Conservation (phyloP, 2,329 filamentous ascomycete species). For the Fusarium marasasianum region DNA sequence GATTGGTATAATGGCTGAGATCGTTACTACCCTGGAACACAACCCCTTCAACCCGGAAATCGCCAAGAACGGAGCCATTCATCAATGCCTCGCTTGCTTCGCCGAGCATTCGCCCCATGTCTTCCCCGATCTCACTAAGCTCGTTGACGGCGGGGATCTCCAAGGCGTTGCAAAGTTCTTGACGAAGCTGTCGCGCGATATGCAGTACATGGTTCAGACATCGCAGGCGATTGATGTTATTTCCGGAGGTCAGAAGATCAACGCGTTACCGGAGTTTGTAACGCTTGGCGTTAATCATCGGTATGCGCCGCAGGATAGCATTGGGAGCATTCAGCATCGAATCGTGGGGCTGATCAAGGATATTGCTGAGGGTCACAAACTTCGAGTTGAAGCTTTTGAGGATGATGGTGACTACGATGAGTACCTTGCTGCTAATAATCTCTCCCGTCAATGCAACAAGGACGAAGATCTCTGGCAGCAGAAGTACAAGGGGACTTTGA, state of each 20-base stretch:
- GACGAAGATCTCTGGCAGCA: not conserved
- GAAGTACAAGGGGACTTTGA: not conserved
- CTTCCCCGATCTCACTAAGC: constrained; percentile 50
- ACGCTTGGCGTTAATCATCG: constrained; percentile 67
- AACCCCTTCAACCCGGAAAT: constrained; percentile 60
- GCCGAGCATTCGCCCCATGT: constrained; percentile 62
- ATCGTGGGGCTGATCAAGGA: not conserved
- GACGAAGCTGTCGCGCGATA: constrained; percentile 12
- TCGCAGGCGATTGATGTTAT: constrained; percentile 69
- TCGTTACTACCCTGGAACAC: constrained; percentile 69
- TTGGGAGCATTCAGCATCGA: not conserved
- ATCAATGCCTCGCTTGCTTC: constrained; percentile 64
- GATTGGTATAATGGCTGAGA: constrained; percentile 73
- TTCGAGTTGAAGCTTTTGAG: constrained; percentile 4
- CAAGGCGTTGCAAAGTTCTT: constrained; percentile 40
- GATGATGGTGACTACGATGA: not conserved
- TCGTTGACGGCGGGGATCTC: constrained; percentile 43
- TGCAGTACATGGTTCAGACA: constrained; percentile 65
- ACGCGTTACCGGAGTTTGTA: constrained; percentile 71
- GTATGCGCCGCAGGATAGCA: constrained; percentile 1
- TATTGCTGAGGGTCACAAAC: not conserved
- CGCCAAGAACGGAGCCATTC: constrained; percentile 60
- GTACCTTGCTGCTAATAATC: not conserved
- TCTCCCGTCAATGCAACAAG: not conserved
- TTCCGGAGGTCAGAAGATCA: constrained; percentile 69